Percentiles rank a stretch among this genome's conserved stretches.
Conservation (phyloP, 2,329 filamentous ascomycete genomes). For the Cyphellophora europaea region DNA sequence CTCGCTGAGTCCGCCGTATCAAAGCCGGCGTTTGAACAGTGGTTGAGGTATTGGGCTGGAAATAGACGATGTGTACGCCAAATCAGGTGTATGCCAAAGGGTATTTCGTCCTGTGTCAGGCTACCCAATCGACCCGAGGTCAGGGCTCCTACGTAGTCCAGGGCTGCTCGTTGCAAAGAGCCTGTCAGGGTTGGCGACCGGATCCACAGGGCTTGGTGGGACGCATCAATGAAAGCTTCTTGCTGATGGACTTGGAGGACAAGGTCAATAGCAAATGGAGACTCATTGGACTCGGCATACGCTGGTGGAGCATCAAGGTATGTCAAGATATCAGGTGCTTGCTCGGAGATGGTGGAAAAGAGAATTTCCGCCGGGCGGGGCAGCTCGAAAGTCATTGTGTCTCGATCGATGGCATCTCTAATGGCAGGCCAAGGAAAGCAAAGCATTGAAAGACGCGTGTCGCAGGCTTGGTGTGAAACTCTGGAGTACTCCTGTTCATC, state of each 20-base stretch:
- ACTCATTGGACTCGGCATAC: conserved; percentile 5
- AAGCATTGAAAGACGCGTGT: conserved; percentile 6
- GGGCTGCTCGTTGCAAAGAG: conserved; percentile 5
- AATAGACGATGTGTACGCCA: conserved; percentile 13
- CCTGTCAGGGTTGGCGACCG: conserved; percentile 11
- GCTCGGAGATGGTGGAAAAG: conserved; percentile 10
- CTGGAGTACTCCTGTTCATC: conserved; percentile 4
- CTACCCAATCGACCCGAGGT: not conserved
- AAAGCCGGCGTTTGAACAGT: conserved; percentile 1
- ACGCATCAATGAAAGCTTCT: conserved; percentile 6
- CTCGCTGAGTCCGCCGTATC: not conserved
- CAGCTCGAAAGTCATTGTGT: conserved; percentile 7
- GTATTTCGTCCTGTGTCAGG: not conserved
- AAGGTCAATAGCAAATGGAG: conserved; percentile 8
- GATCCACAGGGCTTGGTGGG: conserved; percentile 10
- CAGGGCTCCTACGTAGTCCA: not conserved
- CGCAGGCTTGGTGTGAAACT: conserved; percentile 2
- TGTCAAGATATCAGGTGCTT: conserved; percentile 11
- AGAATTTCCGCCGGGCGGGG: conserved; percentile 9
- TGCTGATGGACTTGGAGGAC: conserved; percentile 5
- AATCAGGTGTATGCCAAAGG: conserved; percentile 6
- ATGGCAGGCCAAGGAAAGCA: conserved; percentile 13
- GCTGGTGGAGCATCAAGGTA: conserved; percentile 12
- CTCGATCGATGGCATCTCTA: conserved; percentile 8
- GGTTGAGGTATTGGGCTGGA: conserved; percentile 3